Conservation (phyloP, 208 protist species). For the Herpetomonas samuelpessoai region DNA sequence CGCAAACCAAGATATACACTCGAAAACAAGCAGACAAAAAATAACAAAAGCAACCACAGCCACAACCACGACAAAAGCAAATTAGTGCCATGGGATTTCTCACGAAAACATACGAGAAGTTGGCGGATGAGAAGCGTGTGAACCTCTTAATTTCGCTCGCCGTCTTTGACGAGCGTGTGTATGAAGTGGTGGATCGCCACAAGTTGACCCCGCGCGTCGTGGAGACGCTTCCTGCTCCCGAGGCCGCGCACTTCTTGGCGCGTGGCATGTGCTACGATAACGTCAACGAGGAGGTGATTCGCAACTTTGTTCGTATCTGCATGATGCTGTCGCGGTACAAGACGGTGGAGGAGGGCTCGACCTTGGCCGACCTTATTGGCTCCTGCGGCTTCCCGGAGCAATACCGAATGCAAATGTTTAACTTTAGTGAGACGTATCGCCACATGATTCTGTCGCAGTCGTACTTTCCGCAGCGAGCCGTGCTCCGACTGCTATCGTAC, state of each 20-base stretch:
- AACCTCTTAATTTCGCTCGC: slow-evolving; percentile 56
- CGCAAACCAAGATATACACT: too few relatives aligned
- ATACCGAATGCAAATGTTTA: slow-evolving; percentile 85
- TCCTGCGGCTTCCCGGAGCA: slow-evolving; percentile 79
- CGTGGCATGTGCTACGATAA: slow-evolving; percentile 81
- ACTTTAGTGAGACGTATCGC: slow-evolving; percentile 84
- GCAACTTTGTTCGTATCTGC: slow-evolving; percentile 79
- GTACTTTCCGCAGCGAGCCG: slow-evolving; percentile 82
- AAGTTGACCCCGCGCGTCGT: slow-evolving; percentile 52
- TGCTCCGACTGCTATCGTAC: slow-evolving; percentile 77
- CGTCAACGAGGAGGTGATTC: slow-evolving; percentile 73
- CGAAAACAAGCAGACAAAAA: slow-evolving; percentile 5
- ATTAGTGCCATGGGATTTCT: slow-evolving; percentile 47
- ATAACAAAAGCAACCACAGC: slow-evolving; percentile 8
- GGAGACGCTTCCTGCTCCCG: slow-evolving; percentile 51
- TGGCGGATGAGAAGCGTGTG: slow-evolving; percentile 57
- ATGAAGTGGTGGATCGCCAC: slow-evolving; percentile 81
- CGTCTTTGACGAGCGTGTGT: slow-evolving; percentile 89
- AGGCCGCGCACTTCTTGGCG: slow-evolving; percentile 67
- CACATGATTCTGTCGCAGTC: slow-evolving; percentile 87
- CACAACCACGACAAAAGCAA: neutral
- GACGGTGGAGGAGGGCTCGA: slow-evolving; percentile 63
- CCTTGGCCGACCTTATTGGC: slow-evolving; percentile 79
- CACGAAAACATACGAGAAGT: slow-evolving; percentile 58
- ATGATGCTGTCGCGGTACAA: slow-evolving; percentile 80